Evolutionary conservation across 345 rosid species (phyloP), one percentile per base, ranked within the genome.

Genomic region (Aegle marmelos): DNA sequence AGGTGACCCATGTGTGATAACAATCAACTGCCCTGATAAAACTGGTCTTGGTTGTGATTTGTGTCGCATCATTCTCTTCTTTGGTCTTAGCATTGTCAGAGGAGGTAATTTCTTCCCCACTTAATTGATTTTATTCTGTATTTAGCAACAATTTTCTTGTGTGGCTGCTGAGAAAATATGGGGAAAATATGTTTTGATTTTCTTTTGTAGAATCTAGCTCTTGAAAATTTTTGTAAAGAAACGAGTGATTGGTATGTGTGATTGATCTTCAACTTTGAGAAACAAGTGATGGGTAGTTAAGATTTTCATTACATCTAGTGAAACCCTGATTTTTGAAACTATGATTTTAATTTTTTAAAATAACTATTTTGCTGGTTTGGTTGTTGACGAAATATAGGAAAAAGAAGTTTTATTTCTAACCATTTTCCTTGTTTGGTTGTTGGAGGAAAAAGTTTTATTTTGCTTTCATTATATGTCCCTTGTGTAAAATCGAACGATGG

Each of bases 1-100:
- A 88, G 95, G 90, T 22, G 97, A 90, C 56, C 89, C 90, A 3
- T 87, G 82, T 85, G 89, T 91, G 39, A 88, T 96, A 58, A 92
- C 97, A 25, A 83, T 96, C 19, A 95, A 95, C 73, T 95, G 99
- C 85, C 99, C 98, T 8, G 99, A 96, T 85, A 96, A 96, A 86
- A 93, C 99, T 61, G 99, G 99, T 5, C 82, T 96, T 6, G 99
- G 99, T 79, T 90, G 95, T 68, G 99, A 96, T 79, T 82, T 96
- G 71, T 93, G 98, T 72, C 97, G 98, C 76, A 87, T 96, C 87
- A 84, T 96, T 48, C 98, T 96, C 87, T 90, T 89, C 90, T 94
- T 96, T 84, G 98, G 98, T 33, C 87, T 92, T 76, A 89, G 84
- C 90, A 89, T 96, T 88, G 91, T 88, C 75, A 79, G 92, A 83